phyloP scores from a whole-genome alignment of 306 rosid species.

The Malus sylvestris region DNA sequence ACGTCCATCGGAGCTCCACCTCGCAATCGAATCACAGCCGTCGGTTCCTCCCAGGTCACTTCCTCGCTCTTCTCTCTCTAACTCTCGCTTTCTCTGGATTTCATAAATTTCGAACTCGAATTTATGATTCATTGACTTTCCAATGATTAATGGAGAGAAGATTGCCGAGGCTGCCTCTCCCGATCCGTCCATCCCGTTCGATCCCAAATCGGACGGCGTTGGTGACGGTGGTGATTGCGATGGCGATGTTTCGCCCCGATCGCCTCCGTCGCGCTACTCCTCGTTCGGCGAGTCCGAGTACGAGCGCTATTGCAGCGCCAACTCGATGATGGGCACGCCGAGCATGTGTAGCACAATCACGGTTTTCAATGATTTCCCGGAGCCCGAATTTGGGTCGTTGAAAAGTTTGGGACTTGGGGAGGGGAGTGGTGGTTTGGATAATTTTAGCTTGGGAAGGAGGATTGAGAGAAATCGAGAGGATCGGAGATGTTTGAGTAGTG shows the following conservation, averaged over 20 bases:
- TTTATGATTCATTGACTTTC: conserved; percentile 4
- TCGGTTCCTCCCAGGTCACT: conserved; percentile 23
- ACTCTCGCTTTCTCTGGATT: background rate
- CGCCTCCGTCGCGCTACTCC: conserved; percentile 46
- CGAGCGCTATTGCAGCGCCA: conserved; percentile 85
- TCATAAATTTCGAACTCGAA: background rate
- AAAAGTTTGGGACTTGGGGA: conserved; percentile 34
- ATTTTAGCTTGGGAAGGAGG: conserved; percentile 45
- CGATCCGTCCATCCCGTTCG: conserved; percentile 39
- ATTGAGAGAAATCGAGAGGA: conserved; percentile 27
- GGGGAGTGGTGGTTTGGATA: conserved; percentile 39
- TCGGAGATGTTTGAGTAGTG: conserved; percentile 18
- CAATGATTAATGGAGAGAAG: conserved; percentile 45
- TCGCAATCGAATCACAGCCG: background rate
- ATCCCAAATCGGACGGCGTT: conserved; percentile 30
- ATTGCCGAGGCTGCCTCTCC: conserved; percentile 22
- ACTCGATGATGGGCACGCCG: conserved; percentile 79
- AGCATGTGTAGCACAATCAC: conserved; percentile 65
- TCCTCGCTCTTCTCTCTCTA: background rate
- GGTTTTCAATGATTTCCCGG: conserved; percentile 53
- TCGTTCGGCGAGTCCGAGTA: conserved; percentile 84
- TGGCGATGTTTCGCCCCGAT: conserved; percentile 14
- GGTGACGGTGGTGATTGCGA: conserved; percentile 23
- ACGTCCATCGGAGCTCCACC: conserved; percentile 1
- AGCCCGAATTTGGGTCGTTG: conserved; percentile 42